Evolutionary conservation across 768 basidiomycete genomes (phyloP).

Genomic region (Sarcomyxa edulis): DNA sequence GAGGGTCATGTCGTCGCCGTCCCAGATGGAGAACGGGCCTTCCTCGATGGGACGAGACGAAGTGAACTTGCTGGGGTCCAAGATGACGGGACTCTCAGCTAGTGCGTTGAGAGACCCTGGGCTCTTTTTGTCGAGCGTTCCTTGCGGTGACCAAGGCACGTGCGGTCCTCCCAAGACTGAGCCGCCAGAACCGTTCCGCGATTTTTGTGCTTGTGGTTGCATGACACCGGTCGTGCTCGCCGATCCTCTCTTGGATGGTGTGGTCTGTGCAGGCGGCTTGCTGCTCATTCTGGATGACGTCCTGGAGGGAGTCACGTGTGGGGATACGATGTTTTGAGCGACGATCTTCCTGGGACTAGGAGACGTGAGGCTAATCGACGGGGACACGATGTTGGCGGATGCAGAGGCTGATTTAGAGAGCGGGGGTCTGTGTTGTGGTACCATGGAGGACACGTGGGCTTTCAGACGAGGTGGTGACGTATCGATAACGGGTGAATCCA

Average conservation of each 20-base stretch:
- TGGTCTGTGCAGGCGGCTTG: constrained; percentile 7
- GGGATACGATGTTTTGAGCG: constrained; percentile 12
- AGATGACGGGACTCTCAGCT: constrained; percentile 3
- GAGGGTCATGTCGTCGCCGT: constrained; percentile 45
- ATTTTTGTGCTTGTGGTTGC: constrained; percentile 13
- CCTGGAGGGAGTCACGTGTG: constrained; percentile 19
- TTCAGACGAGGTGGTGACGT: constrained; percentile 27
- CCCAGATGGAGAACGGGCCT: constrained; percentile 3
- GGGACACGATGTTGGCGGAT: constrained; percentile 15
- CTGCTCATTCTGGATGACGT: constrained; percentile 22
- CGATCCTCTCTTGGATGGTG: constrained; percentile 16
- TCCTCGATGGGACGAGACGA: background rate
- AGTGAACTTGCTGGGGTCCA: background rate
- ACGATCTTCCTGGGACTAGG: constrained; percentile 32
- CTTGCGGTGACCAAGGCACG: constrained; percentile 8
- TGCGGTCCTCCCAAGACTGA: constrained; percentile 8
- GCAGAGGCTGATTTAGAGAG: constrained; percentile 22
- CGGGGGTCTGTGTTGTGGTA: constrained; percentile 25
- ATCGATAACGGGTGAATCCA: constrained; percentile 13
- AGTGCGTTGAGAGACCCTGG: background rate
- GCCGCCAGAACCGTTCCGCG: constrained; percentile 11
- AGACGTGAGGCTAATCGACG: constrained; percentile 32
- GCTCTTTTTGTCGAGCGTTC: background rate
- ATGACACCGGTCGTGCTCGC: constrained; percentile 14
- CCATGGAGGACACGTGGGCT: constrained; percentile 41